Evolutionary conservation across 1,284 basidiomycete species (phyloP), one percentile per base, ranked within the genome.

Genomic region (Cryptococcus depauperatus): DNA sequence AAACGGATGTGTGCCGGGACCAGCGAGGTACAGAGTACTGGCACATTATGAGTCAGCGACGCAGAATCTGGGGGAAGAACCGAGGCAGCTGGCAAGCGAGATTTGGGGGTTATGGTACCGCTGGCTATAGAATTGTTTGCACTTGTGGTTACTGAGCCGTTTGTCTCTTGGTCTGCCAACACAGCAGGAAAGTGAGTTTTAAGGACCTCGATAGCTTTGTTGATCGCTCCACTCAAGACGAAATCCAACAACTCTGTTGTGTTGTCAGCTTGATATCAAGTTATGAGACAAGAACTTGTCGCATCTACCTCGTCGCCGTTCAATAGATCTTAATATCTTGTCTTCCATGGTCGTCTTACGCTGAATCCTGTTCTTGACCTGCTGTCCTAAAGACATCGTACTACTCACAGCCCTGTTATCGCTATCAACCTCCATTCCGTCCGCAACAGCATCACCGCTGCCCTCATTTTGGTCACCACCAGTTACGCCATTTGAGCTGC

Each of bases 191-290:
- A 69, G 48, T 64, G 54, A 4, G 52, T 40, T 10, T 66, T 51
- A 21, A 69, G 52, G 0, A 55, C 48, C 4, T 65, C 58, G 22
- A 65, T 49, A 3, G 67, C 64, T 16, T 54, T 51, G 9, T 53
- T 35, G 38, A 69, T 62, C 8, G 62, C 55, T 0, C 67, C 67
- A 34, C 57, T 63, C 7, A 69, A 54, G 16, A 69, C 61, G 40
- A 54, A 50, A 50, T 69, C 58, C 35, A 69, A 50, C 37, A 68
- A 64, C 4, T 42, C 66, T 68, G 40, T 32, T 8, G n/a, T 13
- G 40, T 11, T 14, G 5, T 50, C 40, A 46, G 41, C 32, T 26
- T 32, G 29, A 22, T 14, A 19, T 25, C 16, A 39, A n/a, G 6
- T 38, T n/a, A n/a, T n/a, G n/a, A n/a, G n/a, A n/a, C 16, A 5